Percentiles rank a stretch among this genome's conserved stretches.
These are phyloP conservation scores for Fusarium sp. DNA, from an alignment of 2,329 filamentous ascomycete genomes.

Conservation along the genomic window DNA sequence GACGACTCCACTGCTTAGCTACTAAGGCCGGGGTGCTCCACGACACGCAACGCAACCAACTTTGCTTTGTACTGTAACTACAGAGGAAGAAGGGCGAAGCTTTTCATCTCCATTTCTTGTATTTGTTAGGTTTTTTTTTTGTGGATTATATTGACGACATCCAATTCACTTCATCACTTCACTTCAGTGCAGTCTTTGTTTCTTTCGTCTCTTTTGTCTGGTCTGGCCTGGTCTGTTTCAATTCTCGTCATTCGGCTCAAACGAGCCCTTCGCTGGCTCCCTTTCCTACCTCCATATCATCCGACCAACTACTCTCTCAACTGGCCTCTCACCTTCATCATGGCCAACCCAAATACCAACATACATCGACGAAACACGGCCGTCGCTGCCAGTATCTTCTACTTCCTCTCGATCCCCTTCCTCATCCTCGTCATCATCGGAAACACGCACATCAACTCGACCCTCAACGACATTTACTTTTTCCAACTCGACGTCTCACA, in stretches of 20 bases:
- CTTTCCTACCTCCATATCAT: background rate
- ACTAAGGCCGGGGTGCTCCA: conserved; percentile 6
- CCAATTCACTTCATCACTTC: conserved; percentile 1
- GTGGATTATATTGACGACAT: conserved; percentile 23
- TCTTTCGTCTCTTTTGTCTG: background rate
- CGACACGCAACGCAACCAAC: background rate
- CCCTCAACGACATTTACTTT: conserved; percentile 81
- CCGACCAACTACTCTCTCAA: background rate
- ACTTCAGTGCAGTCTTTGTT: background rate
- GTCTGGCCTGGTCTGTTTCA: conserved; percentile 12
- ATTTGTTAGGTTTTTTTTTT: conserved; percentile 2
- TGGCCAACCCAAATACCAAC: conserved; percentile 44
- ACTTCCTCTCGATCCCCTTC: conserved; percentile 80
- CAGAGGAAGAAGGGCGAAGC: too few species aligned
- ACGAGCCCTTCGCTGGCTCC: conserved; percentile 19
- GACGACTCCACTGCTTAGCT: conserved; percentile 24
- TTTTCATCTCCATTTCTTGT: conserved; percentile 6
- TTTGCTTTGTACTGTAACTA: too few species aligned
- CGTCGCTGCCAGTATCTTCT: conserved; percentile 73
- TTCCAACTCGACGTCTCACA: conserved; percentile 85
- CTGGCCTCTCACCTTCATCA: conserved; percentile 13
- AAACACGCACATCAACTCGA: conserved; percentile 70
- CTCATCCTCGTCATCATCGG: conserved; percentile 83
- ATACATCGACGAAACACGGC: conserved; percentile 67
- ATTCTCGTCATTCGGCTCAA: conserved; percentile 8